A percentile compares a stretch with the other conserved stretches of the same genome.
phyloP scores from a whole-genome alignment of 2,329 filamentous ascomycete genomes.

The Simplicillium aogashimaense region DNA sequence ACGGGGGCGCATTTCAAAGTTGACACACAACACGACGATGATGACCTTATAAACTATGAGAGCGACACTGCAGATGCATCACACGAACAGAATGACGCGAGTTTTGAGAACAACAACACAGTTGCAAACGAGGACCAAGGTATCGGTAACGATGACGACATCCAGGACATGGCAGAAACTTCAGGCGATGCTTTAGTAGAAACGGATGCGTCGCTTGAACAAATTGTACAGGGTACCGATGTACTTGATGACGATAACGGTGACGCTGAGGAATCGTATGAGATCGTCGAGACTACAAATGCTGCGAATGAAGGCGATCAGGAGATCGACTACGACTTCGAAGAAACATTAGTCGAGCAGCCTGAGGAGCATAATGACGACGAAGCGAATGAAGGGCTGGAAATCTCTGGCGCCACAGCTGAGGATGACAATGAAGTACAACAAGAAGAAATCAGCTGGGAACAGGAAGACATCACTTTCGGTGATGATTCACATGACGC shows the following conservation, averaged over 20 bases:
- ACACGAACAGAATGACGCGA: constrained; percentile 7
- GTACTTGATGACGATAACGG: constrained; percentile 10
- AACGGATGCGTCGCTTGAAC: neutral
- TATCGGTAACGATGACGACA: constrained; percentile 4
- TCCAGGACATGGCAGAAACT: too few species aligned
- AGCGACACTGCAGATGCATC: constrained; percentile 16
- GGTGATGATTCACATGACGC: neutral
- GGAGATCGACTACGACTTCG: constrained; percentile 20
- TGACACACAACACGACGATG: constrained; percentile 14
- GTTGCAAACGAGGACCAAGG: constrained; percentile 4
- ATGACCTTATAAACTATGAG: constrained; percentile 28
- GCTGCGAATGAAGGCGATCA: constrained; percentile 10
- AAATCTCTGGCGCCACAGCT: constrained; percentile 1
- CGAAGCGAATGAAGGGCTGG: constrained; percentile 9
- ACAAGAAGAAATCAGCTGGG: constrained; percentile 13
- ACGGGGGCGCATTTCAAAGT: constrained; percentile 12
- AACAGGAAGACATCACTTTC: constrained; percentile 7
- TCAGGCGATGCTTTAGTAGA: too few species aligned
- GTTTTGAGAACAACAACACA: constrained; percentile 3
- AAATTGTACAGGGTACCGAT: constrained; percentile 11
- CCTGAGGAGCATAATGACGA: constrained; percentile 3
- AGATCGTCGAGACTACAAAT: constrained; percentile 4
- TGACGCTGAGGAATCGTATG: constrained; percentile 5
- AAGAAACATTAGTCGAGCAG: constrained; percentile 7
- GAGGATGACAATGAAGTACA: constrained; percentile 8